Evolutionary conservation across 805 yeast species (phyloP).

Genomic region (Saturnispora sanitii): DNA sequence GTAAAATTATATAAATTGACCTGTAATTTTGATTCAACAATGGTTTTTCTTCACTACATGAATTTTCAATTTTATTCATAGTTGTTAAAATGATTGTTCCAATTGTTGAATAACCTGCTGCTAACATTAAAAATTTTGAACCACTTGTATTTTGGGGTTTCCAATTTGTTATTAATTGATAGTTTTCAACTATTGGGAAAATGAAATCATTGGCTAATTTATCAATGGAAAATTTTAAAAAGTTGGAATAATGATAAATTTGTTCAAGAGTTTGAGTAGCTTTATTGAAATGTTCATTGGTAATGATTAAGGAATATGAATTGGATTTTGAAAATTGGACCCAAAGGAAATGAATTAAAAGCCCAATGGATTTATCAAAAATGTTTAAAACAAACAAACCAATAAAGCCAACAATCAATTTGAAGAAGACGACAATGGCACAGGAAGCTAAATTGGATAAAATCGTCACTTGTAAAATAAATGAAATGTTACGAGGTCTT

Average conservation of each 20-base stretch:
- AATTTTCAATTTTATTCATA: slow-evolving; percentile 22
- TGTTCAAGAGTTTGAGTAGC: not conserved
- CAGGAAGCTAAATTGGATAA: slow-evolving; percentile 17
- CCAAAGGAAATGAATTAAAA: not conserved
- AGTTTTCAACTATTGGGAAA: slow-evolving; percentile 10
- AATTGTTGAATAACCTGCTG: slow-evolving; percentile 17
- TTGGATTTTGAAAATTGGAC: not conserved
- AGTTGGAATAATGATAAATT: not conserved
- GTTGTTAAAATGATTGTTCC: slow-evolving; percentile 7
- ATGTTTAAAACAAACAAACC: slow-evolving; percentile 18
- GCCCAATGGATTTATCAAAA: slow-evolving; percentile 8
- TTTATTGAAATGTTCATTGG: not conserved
- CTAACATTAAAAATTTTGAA: slow-evolving; percentile 15
- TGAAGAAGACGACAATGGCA: slow-evolving; percentile 17
- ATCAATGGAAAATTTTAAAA: slow-evolving; percentile 4
- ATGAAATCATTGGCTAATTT: slow-evolving; percentile 7
- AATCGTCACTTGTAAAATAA: slow-evolving; percentile 16
- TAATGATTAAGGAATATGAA: not conserved
- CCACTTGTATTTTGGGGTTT: slow-evolving; percentile 15
- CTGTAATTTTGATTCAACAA: slow-evolving; percentile 43
- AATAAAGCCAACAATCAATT: slow-evolving; percentile 19
- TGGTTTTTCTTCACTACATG: slow-evolving; percentile 32
- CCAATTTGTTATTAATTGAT: slow-evolving; percentile 15
- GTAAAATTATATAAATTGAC: slow-evolving; percentile 38
- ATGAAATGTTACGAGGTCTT: slow-evolving; percentile 11